Evolutionary conservation across 345 rosid genomes (phyloP).

Genomic region (Garcia nutans): DNA sequence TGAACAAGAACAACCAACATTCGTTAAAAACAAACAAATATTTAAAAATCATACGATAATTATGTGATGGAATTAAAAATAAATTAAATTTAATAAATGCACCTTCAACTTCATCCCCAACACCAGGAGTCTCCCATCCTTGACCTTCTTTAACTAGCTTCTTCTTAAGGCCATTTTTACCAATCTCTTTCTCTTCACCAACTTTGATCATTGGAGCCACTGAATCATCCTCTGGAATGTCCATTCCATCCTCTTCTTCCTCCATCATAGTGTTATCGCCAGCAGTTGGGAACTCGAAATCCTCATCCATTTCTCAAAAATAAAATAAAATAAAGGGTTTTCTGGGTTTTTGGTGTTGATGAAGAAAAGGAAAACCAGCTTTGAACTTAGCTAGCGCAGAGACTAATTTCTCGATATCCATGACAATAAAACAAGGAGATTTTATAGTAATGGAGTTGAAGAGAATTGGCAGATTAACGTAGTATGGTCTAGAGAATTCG

Average conservation of each 20-base stretch:
- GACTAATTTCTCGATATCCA: background rate
- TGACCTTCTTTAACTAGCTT: constrained; percentile 76
- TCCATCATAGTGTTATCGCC: background rate
- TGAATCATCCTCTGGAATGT: constrained; percentile 33
- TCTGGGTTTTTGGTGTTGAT: background rate
- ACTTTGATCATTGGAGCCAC: background rate
- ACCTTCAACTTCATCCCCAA: constrained; percentile 92
- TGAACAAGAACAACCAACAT: background rate
- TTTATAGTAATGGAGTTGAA: background rate
- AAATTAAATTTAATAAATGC: background rate
- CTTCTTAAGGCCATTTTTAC: constrained; percentile 73
- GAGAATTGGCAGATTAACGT: too few species aligned
- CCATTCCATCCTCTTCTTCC: constrained; percentile 43
- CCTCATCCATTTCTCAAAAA: constrained; percentile 48
- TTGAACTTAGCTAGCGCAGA: background rate
- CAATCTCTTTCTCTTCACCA: constrained; percentile 62
- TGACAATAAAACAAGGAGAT: background rate
- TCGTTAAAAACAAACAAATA: background rate
- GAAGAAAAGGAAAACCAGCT: background rate
- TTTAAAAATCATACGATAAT: too few species aligned
- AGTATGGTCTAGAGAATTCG: background rate
- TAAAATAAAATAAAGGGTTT: too few species aligned
- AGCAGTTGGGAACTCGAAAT: constrained; percentile 53
- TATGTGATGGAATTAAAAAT: background rate
- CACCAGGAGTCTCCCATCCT: constrained; percentile 65